phyloP scores from a whole-genome alignment of 2,329 filamentous ascomycete genomes.

The Neopestalotiopsis sp. region DNA sequence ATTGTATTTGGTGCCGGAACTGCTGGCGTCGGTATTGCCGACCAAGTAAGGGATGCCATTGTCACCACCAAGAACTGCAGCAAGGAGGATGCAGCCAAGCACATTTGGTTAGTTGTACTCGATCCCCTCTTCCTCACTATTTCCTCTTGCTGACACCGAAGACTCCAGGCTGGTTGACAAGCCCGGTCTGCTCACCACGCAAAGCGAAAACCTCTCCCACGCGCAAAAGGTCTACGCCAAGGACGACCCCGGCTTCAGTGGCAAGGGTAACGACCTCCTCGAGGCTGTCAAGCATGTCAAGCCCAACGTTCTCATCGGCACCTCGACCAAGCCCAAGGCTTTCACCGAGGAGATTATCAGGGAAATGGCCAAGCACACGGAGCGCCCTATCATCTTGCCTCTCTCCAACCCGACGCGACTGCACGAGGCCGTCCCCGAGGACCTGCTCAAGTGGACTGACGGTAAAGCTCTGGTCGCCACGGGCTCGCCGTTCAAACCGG shows the following conservation, averaged over 20 bases:
- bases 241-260: conserved; percentile 67
- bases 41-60: conserved; percentile 83
- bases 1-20: conserved; percentile 83
- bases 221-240: conserved; percentile 74
- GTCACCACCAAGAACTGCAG: conserved; percentile 68
- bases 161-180: conserved; percentile 79
- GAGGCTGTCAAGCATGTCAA: conserved; percentile 73
- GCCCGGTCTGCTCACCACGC: conserved; percentile 73
- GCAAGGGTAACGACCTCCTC: conserved; percentile 63
- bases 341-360: conserved; percentile 78
- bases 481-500: conserved; percentile 80
- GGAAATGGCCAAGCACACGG: conserved; percentile 76
- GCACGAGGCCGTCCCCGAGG: conserved; percentile 80
- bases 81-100: conserved; percentile 76
- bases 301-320: conserved; percentile 84
- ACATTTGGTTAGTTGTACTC: conserved; percentile 69
- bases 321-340: conserved; percentile 76
- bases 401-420: conserved; percentile 85
- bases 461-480: conserved; percentile 82
- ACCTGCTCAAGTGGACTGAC: conserved; percentile 79
- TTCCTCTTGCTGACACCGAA: not conserved
- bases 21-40: conserved; percentile 84
- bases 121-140: not conserved
- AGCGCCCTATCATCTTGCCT: conserved; percentile 79
- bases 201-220: conserved; percentile 64